Base-by-base conservation (phyloP, 1,284 basidiomycete species). In the Trichosporon sp. region DNA sequence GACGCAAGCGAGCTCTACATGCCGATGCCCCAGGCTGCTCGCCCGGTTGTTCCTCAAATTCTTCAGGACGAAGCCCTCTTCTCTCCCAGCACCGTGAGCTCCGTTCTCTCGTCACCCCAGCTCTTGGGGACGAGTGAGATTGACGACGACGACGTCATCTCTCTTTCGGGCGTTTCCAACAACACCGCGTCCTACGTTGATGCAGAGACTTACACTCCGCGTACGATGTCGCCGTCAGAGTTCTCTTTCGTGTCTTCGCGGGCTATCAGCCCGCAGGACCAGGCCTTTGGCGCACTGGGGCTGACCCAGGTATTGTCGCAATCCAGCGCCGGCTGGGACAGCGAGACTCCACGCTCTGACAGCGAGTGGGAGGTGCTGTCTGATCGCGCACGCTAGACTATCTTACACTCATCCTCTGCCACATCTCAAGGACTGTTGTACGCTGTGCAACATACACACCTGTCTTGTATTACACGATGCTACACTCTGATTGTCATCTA, bases 131-230 rank as follows among this genome's bases (percentile, higher is more conserved):
- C 36, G 8, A 29, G 57, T 5, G 54, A 37, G 19, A 34, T 27
- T 10, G 65, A 62, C 25, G 63, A 65, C 27, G 54, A 59, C 56
- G 66, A 67, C 11, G 29, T 65, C 33, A 37, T 67, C 29, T 65
- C 63, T 5, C 46, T 65, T 19, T 60, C 63, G 5, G 63, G 63
- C 16, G 58, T 61, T 3, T 54, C 49, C 5, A 54, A 54, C 27
- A 54, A 54, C 49, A 61, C 61, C 0, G 58, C 61, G 32, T 46
- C 49, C 25, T 68, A 61, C 54, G 56, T 68, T 16, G 66, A 68
- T 54, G 66, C 66, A 0, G 66, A 68, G 62, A 60, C 59, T 7
- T 68, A 68, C 62, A 68, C 66, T 25, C 66, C 66, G 6, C 58
- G 63, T 21, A 59, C 58, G 8, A 59, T 46, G 27, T 44, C 37